Evolutionary conservation across 2,329 filamentous ascomycete species (phyloP), one percentile per base, ranked within the genome.

Genomic region (Ceratocystis colombiana): DNA sequence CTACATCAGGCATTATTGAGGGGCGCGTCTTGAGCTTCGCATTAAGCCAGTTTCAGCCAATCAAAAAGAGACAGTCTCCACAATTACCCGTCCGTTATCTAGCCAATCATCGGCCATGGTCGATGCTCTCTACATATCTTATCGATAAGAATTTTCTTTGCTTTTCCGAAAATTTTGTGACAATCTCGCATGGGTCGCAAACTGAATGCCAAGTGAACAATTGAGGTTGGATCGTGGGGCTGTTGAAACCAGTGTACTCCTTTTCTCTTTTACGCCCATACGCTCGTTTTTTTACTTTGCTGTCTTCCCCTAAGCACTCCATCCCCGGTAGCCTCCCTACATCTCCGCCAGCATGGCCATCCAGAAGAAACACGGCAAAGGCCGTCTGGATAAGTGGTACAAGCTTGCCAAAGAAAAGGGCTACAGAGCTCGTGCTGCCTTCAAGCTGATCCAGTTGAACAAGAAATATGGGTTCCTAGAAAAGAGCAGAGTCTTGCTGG

Each of bases 391-490:
- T 78, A 96, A 97, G 78, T 97, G 92, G 90, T 99, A 97, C 79
- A 93, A 92, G 75, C 86, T 97, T 73, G 94, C 94, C 69, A 99
- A 99, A 77, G 94, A 99, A 76, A 97, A 96, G 77, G 94, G 94
- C 69, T 99, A 96, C 75, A 84, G 94, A 73, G 93, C 94, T 69
- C 85, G 94, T 82, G 92, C 94, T 71, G 92, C 94, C 66, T 97
- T 97, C 83, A 99, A 99, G 79, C 79, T 99, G 72, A 93, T 99
- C 71, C 93, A 99, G 76, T 80, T 99, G 72, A 99, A 99, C 80
- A 96, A 97, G 79, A 97, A 96, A 76, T 99, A 96, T 88, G 89
- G 90, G 71, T 99, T 99, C 77, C 80, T 99, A 71, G 91, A 97
- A 77, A 93, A 95, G 81, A 95, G 90, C 77, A 96, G 90, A 80